Conservation (phyloP, 2,329 filamentous ascomycete species). For the Zymoseptoria ardabiliae region DNA sequence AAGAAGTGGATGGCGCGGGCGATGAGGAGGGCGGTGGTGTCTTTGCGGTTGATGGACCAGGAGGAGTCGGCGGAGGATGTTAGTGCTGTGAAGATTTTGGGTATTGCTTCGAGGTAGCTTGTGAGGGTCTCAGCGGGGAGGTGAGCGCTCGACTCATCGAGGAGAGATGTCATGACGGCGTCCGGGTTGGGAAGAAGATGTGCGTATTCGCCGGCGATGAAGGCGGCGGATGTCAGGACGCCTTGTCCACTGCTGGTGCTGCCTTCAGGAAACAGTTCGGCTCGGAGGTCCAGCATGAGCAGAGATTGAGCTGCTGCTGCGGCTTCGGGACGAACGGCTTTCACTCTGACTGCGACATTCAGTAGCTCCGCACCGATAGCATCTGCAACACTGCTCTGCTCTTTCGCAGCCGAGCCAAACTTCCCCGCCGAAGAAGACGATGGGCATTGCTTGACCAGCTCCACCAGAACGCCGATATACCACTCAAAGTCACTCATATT, state of each 20-base stretch:
- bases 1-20: constrained; percentile 74
- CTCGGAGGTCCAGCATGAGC: constrained; percentile 56
- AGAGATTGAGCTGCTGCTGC: constrained; percentile 72
- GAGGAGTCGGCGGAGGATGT: constrained; percentile 55
- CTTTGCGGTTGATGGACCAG: constrained; percentile 70
- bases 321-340: constrained; percentile 71
- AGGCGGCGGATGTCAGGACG: constrained; percentile 68
- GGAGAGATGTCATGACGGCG: constrained; percentile 63
- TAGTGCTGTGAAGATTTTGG: constrained; percentile 74
- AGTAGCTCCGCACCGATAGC: constrained; percentile 77
- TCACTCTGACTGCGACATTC: constrained; percentile 87
- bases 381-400: constrained; percentile 48
- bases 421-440: constrained; percentile 31
- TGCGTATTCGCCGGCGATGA: constrained; percentile 85
- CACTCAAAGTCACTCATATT: constrained; percentile 90
- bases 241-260: constrained; percentile 46
- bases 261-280: constrained; percentile 48
- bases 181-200: constrained; percentile 62
- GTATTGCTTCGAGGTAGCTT: constrained; percentile 72
- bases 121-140: constrained; percentile 62
- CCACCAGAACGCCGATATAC: constrained; percentile 86
- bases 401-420: constrained; percentile 9
- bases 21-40: constrained; percentile 67
- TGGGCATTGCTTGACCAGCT: constrained; percentile 66
- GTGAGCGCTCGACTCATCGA: constrained; percentile 57